A percentile compares a stretch with the other conserved stretches of the same genome.
Evolutionary conservation across 2,329 filamentous ascomycete genomes (phyloP).

Genomic region (Cordyceps tenuipes): DNA sequence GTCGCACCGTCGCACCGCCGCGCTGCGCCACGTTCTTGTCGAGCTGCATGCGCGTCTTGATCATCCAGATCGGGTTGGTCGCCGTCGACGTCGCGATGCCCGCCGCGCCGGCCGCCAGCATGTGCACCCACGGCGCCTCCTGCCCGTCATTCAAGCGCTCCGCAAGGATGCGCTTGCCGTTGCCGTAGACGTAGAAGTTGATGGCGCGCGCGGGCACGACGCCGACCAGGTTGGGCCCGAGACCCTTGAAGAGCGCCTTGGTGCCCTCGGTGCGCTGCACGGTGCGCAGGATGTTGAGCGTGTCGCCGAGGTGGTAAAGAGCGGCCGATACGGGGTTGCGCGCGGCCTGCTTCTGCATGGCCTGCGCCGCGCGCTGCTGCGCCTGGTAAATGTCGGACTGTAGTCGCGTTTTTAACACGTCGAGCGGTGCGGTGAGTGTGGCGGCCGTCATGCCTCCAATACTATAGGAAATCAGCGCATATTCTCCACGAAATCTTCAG

Average conservation of each 20-base stretch:
- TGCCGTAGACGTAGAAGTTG: constrained; percentile 91
- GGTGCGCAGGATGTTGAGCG: constrained; percentile 72
- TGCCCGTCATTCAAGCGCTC: constrained; percentile 63
- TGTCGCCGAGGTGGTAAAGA: constrained; percentile 72
- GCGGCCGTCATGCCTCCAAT: constrained; percentile 86
- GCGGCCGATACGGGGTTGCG: constrained; percentile 59
- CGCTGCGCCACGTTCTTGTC: constrained; percentile 67
- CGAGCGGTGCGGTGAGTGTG: constrained; percentile 86
- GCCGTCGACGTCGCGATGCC: constrained; percentile 82
- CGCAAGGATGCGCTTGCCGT: constrained; percentile 75
- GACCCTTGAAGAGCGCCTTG: constrained; percentile 84
- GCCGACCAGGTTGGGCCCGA: constrained; percentile 82
- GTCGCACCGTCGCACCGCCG: constrained; percentile 29
- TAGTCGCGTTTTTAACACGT: constrained; percentile 86
- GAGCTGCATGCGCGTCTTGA: constrained; percentile 87
- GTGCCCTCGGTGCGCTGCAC: constrained; percentile 77
- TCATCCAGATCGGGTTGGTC: constrained; percentile 93
- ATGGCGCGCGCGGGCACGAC: constrained; percentile 85
- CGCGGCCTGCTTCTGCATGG: constrained; percentile 45
- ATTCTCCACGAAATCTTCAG: background rate
- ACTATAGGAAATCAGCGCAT: constrained; percentile 34
- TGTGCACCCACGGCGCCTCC: constrained; percentile 67
- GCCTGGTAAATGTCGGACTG: constrained; percentile 93
- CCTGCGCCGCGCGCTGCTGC: constrained; percentile 61
- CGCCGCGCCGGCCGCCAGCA: constrained; percentile 66